Evolutionary conservation across 352 stramenopile species (phyloP), one percentile per base, ranked within the genome.

Genomic region (Phytopythium kandeliae): DNA sequence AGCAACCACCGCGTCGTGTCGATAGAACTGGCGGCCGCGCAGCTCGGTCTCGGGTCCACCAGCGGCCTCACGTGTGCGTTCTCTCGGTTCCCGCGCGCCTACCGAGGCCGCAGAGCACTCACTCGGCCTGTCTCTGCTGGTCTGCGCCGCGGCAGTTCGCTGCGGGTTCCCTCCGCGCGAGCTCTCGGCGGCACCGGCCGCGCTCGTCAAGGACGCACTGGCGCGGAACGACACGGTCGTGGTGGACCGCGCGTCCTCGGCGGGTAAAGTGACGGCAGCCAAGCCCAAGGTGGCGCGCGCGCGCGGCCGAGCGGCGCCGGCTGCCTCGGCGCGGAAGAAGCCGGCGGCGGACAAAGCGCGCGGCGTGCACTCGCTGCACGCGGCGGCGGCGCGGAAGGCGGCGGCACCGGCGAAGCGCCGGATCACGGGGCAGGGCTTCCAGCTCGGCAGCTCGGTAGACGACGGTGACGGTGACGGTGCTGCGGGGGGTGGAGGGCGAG

Each of bases 161-260:
- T 72, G 56, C 38, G 82, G 82, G 0, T 92, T 92, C 44, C 82
- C 82, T 15, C 82, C 78, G 33, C 65, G 59, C 21, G 40, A 54
- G 4, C 43, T 88, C 2, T 61, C 71, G 51, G 75, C 73, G 40
- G 43, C 69, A 2, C 43, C 33, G 17, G 63, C 62, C 3, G 67
- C 66, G 30, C 48, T 65, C 4, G 63, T 92, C 17, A 70, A 86
- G 54, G 56, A 36, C 46, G 63, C 72, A 9, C 75, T 92, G 19
- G 60, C 69, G 24, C 63, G 75, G 36, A 92, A 92, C 46, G 77
- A 89, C 48, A 85, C 77, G 0, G 65, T 92, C n/a, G 69, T 89
- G 12, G 69, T 92, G 2, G 71, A 64, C 37, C 47, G 5, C 31
- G 55, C 52, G 13, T 48, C 57, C 9, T 30, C 60, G 2, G 51